Conservation (phyloP, 176 grass and related monocot genomes). For the bread wheat (Triticum aestivum) region IWGSC_CS_RefSeq_v2.1 NC_057798.1:782294055-782294554, state of each 20-base stretch:
- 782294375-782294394: constrained; percentile 83
- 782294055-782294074: constrained; percentile 75
- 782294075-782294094: constrained; percentile 87
- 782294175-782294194: constrained; percentile 98
- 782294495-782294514: constrained; percentile 93
- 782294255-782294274: constrained; percentile 83
- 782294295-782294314: constrained; percentile 89
- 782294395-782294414: constrained; percentile 77
- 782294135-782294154: constrained; percentile 89
- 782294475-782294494: constrained; percentile 84
- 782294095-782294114: constrained; percentile 80
- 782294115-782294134: constrained; percentile 67
- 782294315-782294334: constrained; percentile 84
- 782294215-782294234: constrained; percentile 44
- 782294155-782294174: constrained; percentile 84
- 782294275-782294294: constrained; percentile 98
- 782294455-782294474: constrained; percentile 92
- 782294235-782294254: constrained; percentile 67
- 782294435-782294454: constrained; percentile 86
- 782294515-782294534: constrained; percentile 77
- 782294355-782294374: constrained; percentile 84
- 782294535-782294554: constrained; percentile 51
- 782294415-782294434: constrained; percentile 95
- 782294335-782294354: constrained; percentile 80
- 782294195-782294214: constrained; percentile 58